Evolutionary conservation across 1,139 yeast species (phyloP).

Genomic region (Suhomyces atakaporum): DNA sequence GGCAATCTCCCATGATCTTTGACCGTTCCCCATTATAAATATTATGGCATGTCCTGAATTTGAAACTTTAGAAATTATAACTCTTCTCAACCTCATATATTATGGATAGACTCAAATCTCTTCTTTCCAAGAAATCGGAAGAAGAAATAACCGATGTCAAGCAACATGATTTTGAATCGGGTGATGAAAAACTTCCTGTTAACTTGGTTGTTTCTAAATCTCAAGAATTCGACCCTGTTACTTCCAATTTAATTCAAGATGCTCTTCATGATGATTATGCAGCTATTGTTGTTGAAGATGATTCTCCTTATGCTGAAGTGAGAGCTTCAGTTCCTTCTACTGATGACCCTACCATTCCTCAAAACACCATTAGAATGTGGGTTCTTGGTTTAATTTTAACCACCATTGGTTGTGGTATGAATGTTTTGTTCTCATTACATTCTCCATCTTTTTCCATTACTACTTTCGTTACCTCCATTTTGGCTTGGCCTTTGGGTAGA

Average conservation of each 20-base stretch:
- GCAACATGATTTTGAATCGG: constrained; percentile 24
- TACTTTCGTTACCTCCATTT: constrained; percentile 57
- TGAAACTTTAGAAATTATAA: not conserved
- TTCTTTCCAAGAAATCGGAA: constrained; percentile 14
- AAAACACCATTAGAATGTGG: constrained; percentile 68
- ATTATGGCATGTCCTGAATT: not conserved
- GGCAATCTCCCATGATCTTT: too few species aligned
- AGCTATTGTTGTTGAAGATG: constrained; percentile 46
- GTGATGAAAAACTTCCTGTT: constrained; percentile 17
- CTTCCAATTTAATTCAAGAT: constrained; percentile 22
- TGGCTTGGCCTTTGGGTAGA: constrained; percentile 65
- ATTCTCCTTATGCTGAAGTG: constrained; percentile 70
- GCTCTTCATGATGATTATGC: constrained; percentile 45
- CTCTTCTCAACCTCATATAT: not conserved
- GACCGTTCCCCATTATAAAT: not conserved
- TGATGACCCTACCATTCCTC: constrained; percentile 58
- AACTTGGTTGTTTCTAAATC: constrained; percentile 32
- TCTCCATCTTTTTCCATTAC: constrained; percentile 56
- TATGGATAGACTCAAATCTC: too few species aligned
- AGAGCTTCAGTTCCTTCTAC: constrained; percentile 67
- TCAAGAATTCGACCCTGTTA: constrained; percentile 40
- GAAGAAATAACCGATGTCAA: constrained; percentile 9
- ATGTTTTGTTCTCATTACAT: constrained; percentile 61
- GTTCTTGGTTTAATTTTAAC: constrained; percentile 51
- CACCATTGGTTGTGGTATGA: constrained; percentile 61